A percentile compares a stretch with the other conserved stretches of the same genome.
Conservation (phyloP, 768 basidiomycete species). For the Termitomyces sp. region DNA sequence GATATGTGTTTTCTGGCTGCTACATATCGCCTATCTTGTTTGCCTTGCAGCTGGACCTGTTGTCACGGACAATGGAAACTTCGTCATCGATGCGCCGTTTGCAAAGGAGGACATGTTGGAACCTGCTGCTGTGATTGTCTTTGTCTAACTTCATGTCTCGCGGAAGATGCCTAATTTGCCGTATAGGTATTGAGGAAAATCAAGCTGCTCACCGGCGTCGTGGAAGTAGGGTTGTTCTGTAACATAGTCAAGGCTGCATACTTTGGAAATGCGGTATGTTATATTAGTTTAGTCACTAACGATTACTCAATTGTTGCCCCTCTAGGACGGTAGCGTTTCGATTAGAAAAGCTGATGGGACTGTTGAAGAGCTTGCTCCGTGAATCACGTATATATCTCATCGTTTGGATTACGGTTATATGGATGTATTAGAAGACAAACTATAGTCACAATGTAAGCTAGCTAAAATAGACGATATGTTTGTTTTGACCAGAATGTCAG, state of each 20-base stretch:
- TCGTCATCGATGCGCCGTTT: conserved; percentile 96
- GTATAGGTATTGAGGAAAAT: conserved; percentile 68
- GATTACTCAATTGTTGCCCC: background rate
- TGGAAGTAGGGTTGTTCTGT: conserved; percentile 99
- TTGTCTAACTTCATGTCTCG: background rate
- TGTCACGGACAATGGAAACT: conserved; percentile 96
- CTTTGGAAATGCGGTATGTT: conserved; percentile 77
- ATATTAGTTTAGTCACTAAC: background rate
- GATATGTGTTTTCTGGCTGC: background rate
- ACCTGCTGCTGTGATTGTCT: conserved; percentile 47
- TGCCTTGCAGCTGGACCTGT: conserved; percentile 74
- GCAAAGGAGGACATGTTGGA: conserved; percentile 57
- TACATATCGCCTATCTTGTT: background rate
- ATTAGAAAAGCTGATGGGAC: conserved; percentile 50
- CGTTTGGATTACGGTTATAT: background rate
- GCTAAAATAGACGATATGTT: background rate
- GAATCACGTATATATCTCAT: background rate
- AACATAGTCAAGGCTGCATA: conserved; percentile 92
- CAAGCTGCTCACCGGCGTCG: conserved; percentile 94
- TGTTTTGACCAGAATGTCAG: background rate
- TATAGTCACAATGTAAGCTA: background rate
- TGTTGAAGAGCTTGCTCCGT: conserved; percentile 25
- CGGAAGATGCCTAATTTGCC: background rate
- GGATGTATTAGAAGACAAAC: background rate
- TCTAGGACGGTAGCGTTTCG: conserved; percentile 66